Conservation (phyloP, 805 yeast species). For the Zygosaccharomyces kombuchaensis region DNA sequence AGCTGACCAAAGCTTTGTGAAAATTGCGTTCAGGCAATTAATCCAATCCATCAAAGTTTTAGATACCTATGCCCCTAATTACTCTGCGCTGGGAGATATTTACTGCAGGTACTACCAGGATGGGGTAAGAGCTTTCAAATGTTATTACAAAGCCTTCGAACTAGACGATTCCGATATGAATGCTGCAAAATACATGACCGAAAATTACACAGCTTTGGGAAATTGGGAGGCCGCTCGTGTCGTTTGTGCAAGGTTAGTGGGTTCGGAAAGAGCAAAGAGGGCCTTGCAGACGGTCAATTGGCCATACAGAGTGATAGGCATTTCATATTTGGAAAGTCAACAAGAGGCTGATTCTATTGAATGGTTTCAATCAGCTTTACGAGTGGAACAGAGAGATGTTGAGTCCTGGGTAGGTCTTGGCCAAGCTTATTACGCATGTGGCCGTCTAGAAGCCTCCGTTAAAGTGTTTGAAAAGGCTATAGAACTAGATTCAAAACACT, state of each 20-base stretch:
- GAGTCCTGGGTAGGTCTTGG: conserved; percentile 96
- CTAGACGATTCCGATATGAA: conserved; percentile 68
- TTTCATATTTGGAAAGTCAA: conserved; percentile 64
- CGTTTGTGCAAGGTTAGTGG: conserved; percentile 60
- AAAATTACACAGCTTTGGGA: conserved; percentile 55
- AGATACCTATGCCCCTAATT: conserved; percentile 70
- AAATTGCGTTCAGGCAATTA: conserved; percentile 53
- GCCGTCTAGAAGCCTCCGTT: conserved; percentile 78
- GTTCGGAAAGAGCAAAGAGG: conserved; percentile 56
- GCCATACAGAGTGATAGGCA: conserved; percentile 88
- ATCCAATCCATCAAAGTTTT: conserved; percentile 59
- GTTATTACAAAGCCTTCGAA: conserved; percentile 87
- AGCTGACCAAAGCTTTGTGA: conserved; percentile 30
- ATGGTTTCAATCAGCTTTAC: conserved; percentile 80
- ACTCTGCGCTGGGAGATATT: conserved; percentile 74
- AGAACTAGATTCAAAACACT: conserved; percentile 47
- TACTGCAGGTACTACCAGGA: conserved; percentile 59
- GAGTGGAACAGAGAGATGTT: conserved; percentile 60
- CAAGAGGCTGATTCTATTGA: conserved; percentile 78
- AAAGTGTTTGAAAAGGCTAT: conserved; percentile 73
- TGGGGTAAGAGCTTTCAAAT: conserved; percentile 66
- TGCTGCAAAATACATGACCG: conserved; percentile 71
- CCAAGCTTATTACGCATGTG: conserved; percentile 85
- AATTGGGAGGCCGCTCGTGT: conserved; percentile 87
- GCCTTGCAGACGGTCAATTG: conserved; percentile 51